These are phyloP conservation scores for Vicia villosa DNA, from an alignment of 306 rosid species.

Conservation along the genomic window DNA sequence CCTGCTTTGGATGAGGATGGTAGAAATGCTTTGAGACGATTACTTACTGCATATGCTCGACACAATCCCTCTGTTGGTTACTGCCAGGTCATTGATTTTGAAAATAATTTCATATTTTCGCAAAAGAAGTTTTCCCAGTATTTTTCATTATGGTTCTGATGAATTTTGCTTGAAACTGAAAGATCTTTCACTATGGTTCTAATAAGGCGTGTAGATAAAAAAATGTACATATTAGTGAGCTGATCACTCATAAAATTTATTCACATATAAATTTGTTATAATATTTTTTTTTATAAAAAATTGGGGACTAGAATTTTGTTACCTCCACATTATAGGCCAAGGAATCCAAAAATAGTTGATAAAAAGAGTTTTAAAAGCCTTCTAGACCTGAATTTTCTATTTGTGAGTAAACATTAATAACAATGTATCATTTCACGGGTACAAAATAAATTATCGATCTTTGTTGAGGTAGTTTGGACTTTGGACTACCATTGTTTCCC, in stretches of 20 bases:
- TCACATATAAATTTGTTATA: not conserved
- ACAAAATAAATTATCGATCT: slow-evolving; percentile 13
- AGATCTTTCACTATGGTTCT: slow-evolving; percentile 19
- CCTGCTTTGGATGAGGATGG: slow-evolving; percentile 99
- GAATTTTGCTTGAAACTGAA: slow-evolving; percentile 22
- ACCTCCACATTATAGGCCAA: slow-evolving; percentile 13
- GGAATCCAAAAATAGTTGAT: slow-evolving; percentile 1
- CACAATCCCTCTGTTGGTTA: slow-evolving; percentile 99
- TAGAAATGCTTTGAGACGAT: slow-evolving; percentile 97
- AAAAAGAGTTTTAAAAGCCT: not conserved
- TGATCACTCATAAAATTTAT: not conserved
- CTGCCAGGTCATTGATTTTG: slow-evolving; percentile 77
- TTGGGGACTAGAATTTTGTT: not conserved
- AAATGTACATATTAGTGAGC: no score
- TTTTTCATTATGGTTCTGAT: slow-evolving; percentile 21
- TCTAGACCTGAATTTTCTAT: slow-evolving; percentile 7
- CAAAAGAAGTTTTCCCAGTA: not conserved
- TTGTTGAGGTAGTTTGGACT: slow-evolving; percentile 23
- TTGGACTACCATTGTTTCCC: not conserved
- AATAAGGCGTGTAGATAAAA: slow-evolving; percentile 19
- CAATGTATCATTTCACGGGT: not conserved
- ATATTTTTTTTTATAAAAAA: slow-evolving; percentile 13
- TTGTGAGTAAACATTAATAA: not conserved
- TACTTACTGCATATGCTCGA: slow-evolving; percentile 97
- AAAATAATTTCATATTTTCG: slow-evolving; percentile 20